Percentiles rank a stretch among this genome's conserved stretches.
phyloP scores from a whole-genome alignment of 164 flowering plant genomes.

The Akebia trifoliata region DNA sequence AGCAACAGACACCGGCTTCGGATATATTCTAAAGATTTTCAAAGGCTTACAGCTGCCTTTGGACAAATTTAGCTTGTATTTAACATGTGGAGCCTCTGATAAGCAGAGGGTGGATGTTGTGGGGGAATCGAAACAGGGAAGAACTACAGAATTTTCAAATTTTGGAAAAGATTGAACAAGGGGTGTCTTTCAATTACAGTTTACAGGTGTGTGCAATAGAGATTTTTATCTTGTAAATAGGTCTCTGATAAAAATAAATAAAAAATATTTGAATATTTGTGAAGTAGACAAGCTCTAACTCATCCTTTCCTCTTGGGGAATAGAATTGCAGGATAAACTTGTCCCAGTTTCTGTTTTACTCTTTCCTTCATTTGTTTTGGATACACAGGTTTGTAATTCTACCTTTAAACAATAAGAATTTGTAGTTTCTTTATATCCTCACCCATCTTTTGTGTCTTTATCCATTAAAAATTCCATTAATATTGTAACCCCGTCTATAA shows the following conservation, averaged over 20 bases:
- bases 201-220: conserved; percentile 44
- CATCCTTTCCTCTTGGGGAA: too few relatives aligned
- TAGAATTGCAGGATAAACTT: too few relatives aligned
- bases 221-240: conserved; percentile 37
- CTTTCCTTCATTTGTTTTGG: too few relatives aligned
- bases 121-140: background rate
- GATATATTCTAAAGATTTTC: conserved; percentile 34
- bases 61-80: conserved; percentile 41
- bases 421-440: too few relatives aligned
- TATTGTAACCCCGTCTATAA: too few relatives aligned
- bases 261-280: conserved; percentile 8
- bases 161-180: conserved; percentile 20
- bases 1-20: conserved; percentile 27
- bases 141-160: conserved; percentile 10
- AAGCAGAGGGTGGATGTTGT: background rate
- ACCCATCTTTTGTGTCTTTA: too few relatives aligned
- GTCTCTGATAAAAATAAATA: conserved; percentile 20
- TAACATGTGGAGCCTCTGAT: conserved; percentile 1
- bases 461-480: too few relatives aligned
- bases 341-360: too few relatives aligned
- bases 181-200: conserved; percentile 16
- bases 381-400: too few relatives aligned
- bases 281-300: too few relatives aligned
- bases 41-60: conserved; percentile 38
- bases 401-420: too few relatives aligned